Percentiles rank a stretch among this genome's conserved stretches.
Evolutionary conservation across 768 basidiomycete genomes (phyloP).

Genomic region (Aureoboletus auriporus): DNA sequence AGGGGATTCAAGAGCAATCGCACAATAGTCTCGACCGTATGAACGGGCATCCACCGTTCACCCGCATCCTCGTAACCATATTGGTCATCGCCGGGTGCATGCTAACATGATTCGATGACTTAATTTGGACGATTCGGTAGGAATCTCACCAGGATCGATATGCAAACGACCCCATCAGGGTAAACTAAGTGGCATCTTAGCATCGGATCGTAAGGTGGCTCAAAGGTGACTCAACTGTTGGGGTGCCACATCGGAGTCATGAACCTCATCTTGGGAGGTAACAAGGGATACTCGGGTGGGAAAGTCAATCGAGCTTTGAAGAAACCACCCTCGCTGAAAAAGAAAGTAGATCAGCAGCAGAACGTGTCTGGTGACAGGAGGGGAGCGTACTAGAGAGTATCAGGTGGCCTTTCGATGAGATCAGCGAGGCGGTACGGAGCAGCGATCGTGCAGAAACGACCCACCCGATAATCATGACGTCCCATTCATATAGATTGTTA

Average conservation of each 20-base stretch:
- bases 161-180: conserved; percentile 87
- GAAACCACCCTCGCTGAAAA: conserved; percentile 88
- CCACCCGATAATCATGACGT: conserved; percentile 90
- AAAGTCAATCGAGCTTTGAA: conserved; percentile 89
- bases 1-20: conserved; percentile 16
- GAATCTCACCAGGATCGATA: conserved; percentile 80
- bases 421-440: conserved; percentile 13
- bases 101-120: conserved; percentile 42
- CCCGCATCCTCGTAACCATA: conserved; percentile 96
- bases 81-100: conserved; percentile 94
- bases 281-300: conserved; percentile 84
- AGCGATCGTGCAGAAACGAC: conserved; percentile 24
- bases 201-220: not conserved
- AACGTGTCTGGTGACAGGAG: not conserved
- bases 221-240: conserved; percentile 63
- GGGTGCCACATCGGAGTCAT: conserved; percentile 97
- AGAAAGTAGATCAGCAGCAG: conserved; percentile 2
- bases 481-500: conserved; percentile 94
- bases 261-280: conserved; percentile 95
- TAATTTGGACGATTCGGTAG: not conserved
- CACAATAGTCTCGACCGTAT: conserved; percentile 95
- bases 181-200: conserved; percentile 59
- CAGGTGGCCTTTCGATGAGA: conserved; percentile 62
- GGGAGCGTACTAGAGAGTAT: conserved; percentile 81
- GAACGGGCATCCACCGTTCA: conserved; percentile 97